Base-by-base conservation (phyloP, 768 basidiomycete species). In the Leccinum aurantiacum region DNA sequence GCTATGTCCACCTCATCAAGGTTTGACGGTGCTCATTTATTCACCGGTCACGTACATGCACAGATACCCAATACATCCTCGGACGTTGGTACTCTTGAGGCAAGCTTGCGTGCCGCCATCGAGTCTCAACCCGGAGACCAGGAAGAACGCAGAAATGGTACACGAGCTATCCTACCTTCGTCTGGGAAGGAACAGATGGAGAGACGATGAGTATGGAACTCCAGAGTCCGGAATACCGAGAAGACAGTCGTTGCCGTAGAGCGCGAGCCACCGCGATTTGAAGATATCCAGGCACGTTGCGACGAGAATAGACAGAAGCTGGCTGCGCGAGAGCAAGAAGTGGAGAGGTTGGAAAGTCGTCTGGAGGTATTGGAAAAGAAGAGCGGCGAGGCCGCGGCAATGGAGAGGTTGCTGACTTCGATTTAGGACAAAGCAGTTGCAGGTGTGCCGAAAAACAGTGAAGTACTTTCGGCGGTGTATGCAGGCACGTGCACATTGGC, bases 21-120 rank as follows among this genome's bases (percentile, higher is more conserved):
- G 44, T 95, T 95, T 69, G 90, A 91, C 57, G 91, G 91, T 13
- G 85, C 88, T 0, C 91, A 93, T 75, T 79, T 94, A 55, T 93
- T 93, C 63, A 90, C 93, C 0, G 92, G 93, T 0, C 89, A 93
- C 64, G 84, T 82, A 5, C 81, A 86, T 48, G 82, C 90, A 5
- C 75, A 89, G 17, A 76, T 89, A 0, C 76, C 76, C 31, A 72
- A 79, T 46, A 76, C 78, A 5, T 75, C 82, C 1, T 77, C 66
- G 22, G 83, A 85, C 58, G 73, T 86, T 8, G 59, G 75, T 15
- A 71, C 78, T 6, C 78, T 93, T 22, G 89, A 93, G 66, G 81
- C 82, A 59, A 86, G 84, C 70, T 76, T 93, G 38, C 82, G 82
- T 58, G 82, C 82, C 14, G 85, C 84, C 1, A 84, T 84, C 2